Evolutionary conservation across 2,329 filamentous ascomycete genomes (phyloP), one percentile per base, ranked within the genome.

Genomic region (Aureobasidium musti): DNA sequence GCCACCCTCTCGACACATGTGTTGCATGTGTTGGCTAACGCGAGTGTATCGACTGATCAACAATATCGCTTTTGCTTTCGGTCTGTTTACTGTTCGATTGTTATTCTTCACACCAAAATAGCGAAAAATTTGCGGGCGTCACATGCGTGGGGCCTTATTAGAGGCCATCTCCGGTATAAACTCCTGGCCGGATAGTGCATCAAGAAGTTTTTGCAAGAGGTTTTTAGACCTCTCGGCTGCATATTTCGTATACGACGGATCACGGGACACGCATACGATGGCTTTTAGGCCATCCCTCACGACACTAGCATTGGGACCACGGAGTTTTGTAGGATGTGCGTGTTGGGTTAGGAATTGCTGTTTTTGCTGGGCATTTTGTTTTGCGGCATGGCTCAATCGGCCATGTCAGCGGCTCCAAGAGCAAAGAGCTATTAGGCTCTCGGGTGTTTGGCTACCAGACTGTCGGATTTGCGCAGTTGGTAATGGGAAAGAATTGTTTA

Each of bases 111-210:
- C 49, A 52, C 21, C 19, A 47, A 57, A 65, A 65, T 49, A 57
- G 41, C 39, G 52, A 54, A 50, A 66, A 60, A 59, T 66, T 21
- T 66, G 45, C 53, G n/a, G 54, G 64, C 43, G 64, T 66, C 64
- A 41, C 53, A 66, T 59, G 64, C 64, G 64, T 66, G 64, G 45
- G 64, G 70, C 71, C 69, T 71, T 73, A 68, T 70, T 67, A 71
- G 71, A 73, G 70, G 71, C 63, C 65, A 37, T 28, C 35, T 66
- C 53, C 53, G 52, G 53, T 33, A n/a, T 39, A 30, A 35, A 13
- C 11, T 13, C 26, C 6, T 33, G 49, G 37, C 61, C 61, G 47
- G 65, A 56, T n/a, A 45, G 65, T 67, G 53, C 60, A 63, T 57
- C 53, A 57, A 49, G 33, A 52, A 45, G 39, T 66, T 67, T 45